phyloP scores from a whole-genome alignment of 2,329 filamentous ascomycete species.

The Chaetomium sp. region DNA sequence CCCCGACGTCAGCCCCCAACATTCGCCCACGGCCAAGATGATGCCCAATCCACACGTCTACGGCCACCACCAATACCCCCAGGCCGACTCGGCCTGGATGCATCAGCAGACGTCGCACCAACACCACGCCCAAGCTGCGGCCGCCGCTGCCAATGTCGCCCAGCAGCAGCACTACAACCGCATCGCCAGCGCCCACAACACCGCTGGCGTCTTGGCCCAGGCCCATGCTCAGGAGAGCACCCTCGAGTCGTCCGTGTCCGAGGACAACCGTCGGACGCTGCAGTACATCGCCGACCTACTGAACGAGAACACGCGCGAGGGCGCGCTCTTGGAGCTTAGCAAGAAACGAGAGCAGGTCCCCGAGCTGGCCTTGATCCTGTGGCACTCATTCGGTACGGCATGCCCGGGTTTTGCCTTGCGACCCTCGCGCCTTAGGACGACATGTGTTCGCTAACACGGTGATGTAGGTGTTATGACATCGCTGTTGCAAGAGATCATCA shows the following conservation, averaged over 20 bases:
- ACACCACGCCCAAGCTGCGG: constrained; percentile 56
- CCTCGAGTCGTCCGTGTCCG: constrained; percentile 70
- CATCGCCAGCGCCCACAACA: constrained; percentile 67
- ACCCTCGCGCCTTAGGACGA: not conserved
- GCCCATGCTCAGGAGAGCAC: constrained; percentile 56
- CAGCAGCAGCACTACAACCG: constrained; percentile 71
- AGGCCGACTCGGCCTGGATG: constrained; percentile 67
- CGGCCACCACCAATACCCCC: constrained; percentile 67
- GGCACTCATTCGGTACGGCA: constrained; percentile 94
- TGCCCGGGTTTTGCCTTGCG: not conserved
- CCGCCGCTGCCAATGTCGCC: constrained; percentile 55
- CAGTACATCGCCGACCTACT: constrained; percentile 90
- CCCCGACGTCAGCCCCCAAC: constrained; percentile 4
- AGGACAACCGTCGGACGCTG: constrained; percentile 92
- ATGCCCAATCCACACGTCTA: constrained; percentile 66
- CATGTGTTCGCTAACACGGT: constrained; percentile 26
- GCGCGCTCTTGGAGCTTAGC: constrained; percentile 89
- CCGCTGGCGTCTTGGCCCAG: constrained; percentile 47
- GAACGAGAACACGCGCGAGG: constrained; percentile 83
- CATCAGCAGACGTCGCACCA: constrained; percentile 65
- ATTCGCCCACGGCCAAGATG: constrained; percentile 48
- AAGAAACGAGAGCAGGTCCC: constrained; percentile 99
- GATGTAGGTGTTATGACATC: constrained; percentile 91
- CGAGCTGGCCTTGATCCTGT: constrained; percentile 91
- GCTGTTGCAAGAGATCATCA: constrained; percentile 96